phyloP scores from a whole-genome alignment of 768 basidiomycete genomes.

The Xerocomus potaroensis region DNA sequence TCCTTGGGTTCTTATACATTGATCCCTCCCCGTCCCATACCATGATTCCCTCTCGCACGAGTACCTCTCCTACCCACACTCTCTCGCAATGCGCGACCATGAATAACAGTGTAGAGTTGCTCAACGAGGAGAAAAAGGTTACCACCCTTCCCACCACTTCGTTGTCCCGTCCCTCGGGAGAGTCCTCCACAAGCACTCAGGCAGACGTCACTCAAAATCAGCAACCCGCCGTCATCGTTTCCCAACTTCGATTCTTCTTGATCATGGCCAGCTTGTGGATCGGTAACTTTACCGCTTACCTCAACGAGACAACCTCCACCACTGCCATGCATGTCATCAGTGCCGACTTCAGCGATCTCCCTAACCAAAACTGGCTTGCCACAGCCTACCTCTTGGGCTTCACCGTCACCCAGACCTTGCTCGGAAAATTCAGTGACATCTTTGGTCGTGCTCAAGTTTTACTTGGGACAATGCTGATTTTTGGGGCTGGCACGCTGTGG shows the following conservation, averaged over 20 bases:
- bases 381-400: conserved; percentile 34
- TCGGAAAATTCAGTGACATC: conserved; percentile 34
- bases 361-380: conserved; percentile 35
- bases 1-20: conserved; percentile 15
- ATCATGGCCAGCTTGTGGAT: conserved; percentile 34
- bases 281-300: conserved; percentile 34
- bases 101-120: conserved; percentile 25
- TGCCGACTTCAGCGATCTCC: conserved; percentile 25
- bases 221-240: conserved; percentile 27
- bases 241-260: conserved; percentile 29
- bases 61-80: conserved; percentile 24
- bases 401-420: conserved; percentile 34
- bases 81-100: conserved; percentile 31
- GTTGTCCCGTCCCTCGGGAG: neutral
- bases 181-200: neutral
- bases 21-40: neutral
- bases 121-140: conserved; percentile 23
- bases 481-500: conserved; percentile 32
- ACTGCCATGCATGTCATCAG: conserved; percentile 35
- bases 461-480: conserved; percentile 34
- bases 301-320: conserved; percentile 33
- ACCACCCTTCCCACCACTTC: neutral
- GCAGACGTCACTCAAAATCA: conserved; percentile 1
- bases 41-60: conserved; percentile 21
- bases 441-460: conserved; percentile 33